phyloP scores from a whole-genome alignment of 2,329 filamentous ascomycete genomes.

The Colletotrichum euphorbiae region DNA sequence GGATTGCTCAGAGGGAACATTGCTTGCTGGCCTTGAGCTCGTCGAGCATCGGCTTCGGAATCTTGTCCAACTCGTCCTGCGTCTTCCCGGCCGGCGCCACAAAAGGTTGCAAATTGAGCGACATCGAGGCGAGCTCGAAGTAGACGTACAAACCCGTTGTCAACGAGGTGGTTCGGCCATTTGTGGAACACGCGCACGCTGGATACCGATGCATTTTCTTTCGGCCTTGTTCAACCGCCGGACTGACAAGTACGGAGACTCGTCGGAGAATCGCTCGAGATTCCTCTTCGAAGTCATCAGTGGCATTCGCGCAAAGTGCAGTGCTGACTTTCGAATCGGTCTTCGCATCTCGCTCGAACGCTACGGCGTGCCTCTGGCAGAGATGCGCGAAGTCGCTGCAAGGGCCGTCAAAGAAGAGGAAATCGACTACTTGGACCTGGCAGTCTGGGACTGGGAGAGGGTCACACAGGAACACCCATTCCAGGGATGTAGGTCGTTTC shows the following conservation, averaged over 20 bases:
- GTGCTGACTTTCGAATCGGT: neutral
- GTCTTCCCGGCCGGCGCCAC: no score
- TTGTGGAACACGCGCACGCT: conserved; percentile 59
- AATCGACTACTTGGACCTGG: neutral
- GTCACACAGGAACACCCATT: neutral
- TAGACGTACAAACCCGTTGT: conserved; percentile 56
- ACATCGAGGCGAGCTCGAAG: conserved; percentile 43
- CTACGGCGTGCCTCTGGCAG: neutral
- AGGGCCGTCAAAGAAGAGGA: neutral
- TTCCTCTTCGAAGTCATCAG: neutral
- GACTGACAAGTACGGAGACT: neutral
- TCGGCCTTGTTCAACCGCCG: neutral
- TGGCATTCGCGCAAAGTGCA: neutral
- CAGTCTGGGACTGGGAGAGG: neutral
- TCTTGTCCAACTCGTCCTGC: no score
- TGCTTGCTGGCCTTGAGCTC: no score
- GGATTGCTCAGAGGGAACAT: no score
- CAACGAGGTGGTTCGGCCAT: conserved; percentile 54
- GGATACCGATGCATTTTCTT: neutral
- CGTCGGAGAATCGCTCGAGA: conserved; percentile 63
- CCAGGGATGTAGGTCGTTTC: neutral
- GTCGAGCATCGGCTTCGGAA: no score
- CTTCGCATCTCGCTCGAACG: neutral
- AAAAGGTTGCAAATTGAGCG: no score
- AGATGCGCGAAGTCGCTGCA: neutral